Evolutionary conservation across 164 flowering plant species (phyloP), one percentile per base, ranked within the genome.

Genomic region (Macadamia integrifolia): DNA sequence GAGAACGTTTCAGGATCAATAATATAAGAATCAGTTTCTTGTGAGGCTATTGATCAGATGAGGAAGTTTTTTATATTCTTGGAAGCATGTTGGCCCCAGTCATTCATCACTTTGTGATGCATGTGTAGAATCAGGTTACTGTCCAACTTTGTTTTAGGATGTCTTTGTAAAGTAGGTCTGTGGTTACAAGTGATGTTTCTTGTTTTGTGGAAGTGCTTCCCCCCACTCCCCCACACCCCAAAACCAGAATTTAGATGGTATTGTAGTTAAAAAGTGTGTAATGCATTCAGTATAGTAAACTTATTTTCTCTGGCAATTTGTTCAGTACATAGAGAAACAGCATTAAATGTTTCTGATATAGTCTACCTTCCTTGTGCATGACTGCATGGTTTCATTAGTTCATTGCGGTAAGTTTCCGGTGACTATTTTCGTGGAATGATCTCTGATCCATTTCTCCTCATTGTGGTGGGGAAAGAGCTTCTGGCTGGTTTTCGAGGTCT

Each of bases 1-100:
- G 66, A 57, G 43, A 61, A 66, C 32, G 40, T 18, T 13, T 31
- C 67, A 55, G 63, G 63, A 17, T 12, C 46, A 23, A 23, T 52
- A 29, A 52, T 7, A 15, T 46, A 66, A 14, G 69, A 62, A 13
- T 15, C 12, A 13, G 18, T 69, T 49, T 31, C 60, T 40, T 55
- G 10, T 30, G n/a, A 68, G 49, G 4, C 11, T 40, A 50, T 28
- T 61, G 28, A 69, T 17, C 46, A 18, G 9, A 40, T 6, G 28
- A 13, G 15, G 23, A 8, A 50, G 5, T 14, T 29, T 29, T 15
- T 0, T 50, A 8, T 44, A 30, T 23, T 58, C 18, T 13, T 5
- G 62, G 7, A 46, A 46, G 50, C 1, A 46, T 46, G 1, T 46
- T 8, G 50, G 7, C 50, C 0, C 8, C 0, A 9, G 50, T 46